Conservation (phyloP, 768 basidiomycete species). For the Mycena chlorophos region DNA sequence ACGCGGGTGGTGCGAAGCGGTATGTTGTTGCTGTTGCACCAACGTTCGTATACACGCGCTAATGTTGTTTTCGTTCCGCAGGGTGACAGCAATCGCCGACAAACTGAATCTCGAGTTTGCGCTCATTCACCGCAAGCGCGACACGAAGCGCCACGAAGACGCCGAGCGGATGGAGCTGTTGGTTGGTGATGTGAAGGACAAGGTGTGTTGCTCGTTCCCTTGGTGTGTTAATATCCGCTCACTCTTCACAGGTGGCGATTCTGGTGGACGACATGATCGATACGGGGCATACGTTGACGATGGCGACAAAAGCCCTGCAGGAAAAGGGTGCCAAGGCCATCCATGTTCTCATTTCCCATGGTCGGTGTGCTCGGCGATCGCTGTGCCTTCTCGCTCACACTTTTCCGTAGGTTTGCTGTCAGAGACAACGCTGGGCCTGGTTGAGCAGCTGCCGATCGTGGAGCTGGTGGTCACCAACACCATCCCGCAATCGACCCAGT, state of each 20-base stretch:
- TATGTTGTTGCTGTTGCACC: too few relatives aligned
- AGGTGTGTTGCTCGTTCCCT: slow-evolving; percentile 44
- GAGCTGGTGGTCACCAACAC: slow-evolving; percentile 96
- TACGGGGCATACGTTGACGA: slow-evolving; percentile 82
- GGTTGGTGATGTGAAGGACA: slow-evolving; percentile 91
- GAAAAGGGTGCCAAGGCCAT: slow-evolving; percentile 89
- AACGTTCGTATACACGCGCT: slow-evolving; percentile 9
- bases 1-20: slow-evolving; percentile 99
- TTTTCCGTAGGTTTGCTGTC: slow-evolving; percentile 67
- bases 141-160: slow-evolving; percentile 61
- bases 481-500: slow-evolving; percentile 80
- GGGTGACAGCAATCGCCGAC: slow-evolving; percentile 93
- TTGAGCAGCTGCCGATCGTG: slow-evolving; percentile 75
- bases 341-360: slow-evolving; percentile 90
- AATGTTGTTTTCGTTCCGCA: slow-evolving; percentile 32
- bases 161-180: slow-evolving; percentile 89
- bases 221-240: slow-evolving; percentile 10
- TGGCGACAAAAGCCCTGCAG: slow-evolving; percentile 82
- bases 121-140: slow-evolving; percentile 88
- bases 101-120: slow-evolving; percentile 95
- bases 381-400: slow-evolving; percentile 1
- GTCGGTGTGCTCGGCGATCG: slow-evolving; percentile 40
- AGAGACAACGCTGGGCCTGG: slow-evolving; percentile 65
- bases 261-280: slow-evolving; percentile 99
- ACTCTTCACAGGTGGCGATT: slow-evolving; percentile 77